Conservation (phyloP, 495 filamentous ascomycete genomes). For the Penicillium malachiteum region DNA sequence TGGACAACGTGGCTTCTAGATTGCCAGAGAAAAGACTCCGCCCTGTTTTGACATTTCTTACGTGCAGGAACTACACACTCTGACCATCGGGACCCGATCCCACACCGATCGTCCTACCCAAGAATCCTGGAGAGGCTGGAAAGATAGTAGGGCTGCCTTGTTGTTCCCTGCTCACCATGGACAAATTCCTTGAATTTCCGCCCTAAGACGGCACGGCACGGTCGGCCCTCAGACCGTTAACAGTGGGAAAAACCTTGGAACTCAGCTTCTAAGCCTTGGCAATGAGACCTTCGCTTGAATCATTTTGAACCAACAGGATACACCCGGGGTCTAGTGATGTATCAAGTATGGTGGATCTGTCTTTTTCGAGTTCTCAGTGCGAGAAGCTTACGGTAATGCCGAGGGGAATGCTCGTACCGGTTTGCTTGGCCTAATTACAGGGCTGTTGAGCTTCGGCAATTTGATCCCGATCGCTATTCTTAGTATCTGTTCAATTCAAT, state of each 20-base stretch:
- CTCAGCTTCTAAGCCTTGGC: background rate
- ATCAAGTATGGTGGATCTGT: background rate
- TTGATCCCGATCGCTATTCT: constrained; percentile 15
- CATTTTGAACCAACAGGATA: background rate
- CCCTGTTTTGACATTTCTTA: constrained; percentile 1
- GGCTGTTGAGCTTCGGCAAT: constrained; percentile 1
- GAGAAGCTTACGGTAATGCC: background rate
- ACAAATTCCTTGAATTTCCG: constrained; percentile 1
- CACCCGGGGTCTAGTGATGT: background rate
- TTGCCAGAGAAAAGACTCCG: constrained; percentile 1
- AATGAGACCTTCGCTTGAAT: background rate
- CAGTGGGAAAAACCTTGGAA: background rate
- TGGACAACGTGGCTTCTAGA: constrained; percentile 30
- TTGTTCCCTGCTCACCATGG: background rate
- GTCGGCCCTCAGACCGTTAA: constrained; percentile 10
- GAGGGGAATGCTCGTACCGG: background rate
- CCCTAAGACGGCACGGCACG: constrained; percentile 13
- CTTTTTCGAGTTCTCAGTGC: background rate
- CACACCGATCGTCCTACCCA: no score
- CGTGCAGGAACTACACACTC: constrained; percentile 11
- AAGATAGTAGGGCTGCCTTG: no score
- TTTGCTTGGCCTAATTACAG: background rate
- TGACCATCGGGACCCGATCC: no score
- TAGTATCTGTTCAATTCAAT: constrained; percentile 2
- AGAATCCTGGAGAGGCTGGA: no score